Evolutionary conservation across 495 filamentous ascomycete species (phyloP), one percentile per base, ranked within the genome.

Genomic region (Podospora fimiseda): DNA sequence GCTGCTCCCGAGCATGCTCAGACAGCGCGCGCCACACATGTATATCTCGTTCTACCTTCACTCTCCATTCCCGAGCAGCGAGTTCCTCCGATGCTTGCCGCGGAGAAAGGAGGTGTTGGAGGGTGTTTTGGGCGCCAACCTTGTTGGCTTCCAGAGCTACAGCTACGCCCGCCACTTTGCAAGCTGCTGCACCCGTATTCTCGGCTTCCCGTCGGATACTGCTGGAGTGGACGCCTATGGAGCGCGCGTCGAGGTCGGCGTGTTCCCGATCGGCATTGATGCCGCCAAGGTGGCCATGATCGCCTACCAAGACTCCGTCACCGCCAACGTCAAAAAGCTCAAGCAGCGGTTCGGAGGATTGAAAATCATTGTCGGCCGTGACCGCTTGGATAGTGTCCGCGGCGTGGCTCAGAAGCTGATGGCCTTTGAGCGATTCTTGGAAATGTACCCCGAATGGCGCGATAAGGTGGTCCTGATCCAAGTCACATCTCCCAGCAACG

Each of bases 381-480:
- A 96, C 65, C 85, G 91, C 2, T 69, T 96, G 48, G 91, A 96
- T 68, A 89, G 84, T 60, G 87, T 93, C 46, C 81, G 90, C 36
- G 91, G 91, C 55, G 90, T 96, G 1, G 82, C 87, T 22, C 91
- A 96, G 68, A 96, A 96, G 70, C 74, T 96, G 38, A 86, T 90
- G 73, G 90, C 89, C 2, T 96, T 95, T 61, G 89, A 95, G 71
- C 77, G 84, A 50, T 95, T 96, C 70, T 74, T 96, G 33, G 88
- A 94, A 58, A 72, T 80, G 52, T 92, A 89, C 59, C 91, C 90
- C 16, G 83, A 92, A 66, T 94, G 88, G 89, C 76, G 84, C 23
- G 88, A 89, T 27, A 87, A 89, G 76, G 90, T 95, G n/a, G 90
- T 95, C 11, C 72, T 96, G 22, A 89, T 96, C 59, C 91, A 96